Base-by-base conservation (phyloP, 352 stramenopile species). In the Pelagophyceae sp. region DNA sequence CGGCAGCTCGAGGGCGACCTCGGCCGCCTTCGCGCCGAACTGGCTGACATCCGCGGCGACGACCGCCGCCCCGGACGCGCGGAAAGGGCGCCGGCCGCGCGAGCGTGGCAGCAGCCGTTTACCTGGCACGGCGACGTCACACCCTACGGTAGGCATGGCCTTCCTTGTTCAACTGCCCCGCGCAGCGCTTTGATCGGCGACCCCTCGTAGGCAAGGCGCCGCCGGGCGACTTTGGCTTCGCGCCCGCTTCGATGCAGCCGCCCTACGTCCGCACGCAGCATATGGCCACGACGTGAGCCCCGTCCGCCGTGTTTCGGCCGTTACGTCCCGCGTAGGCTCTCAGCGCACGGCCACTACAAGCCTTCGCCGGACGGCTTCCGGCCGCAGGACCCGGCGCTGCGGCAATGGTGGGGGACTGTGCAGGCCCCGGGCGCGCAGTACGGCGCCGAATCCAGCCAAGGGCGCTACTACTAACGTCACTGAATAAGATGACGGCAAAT, bases 1-100 rank as follows among this genome's bases (percentile, higher is more conserved):
- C 29, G 29, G 27, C 37, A 71, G 61, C 27, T 71, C 61, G 61
- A 71, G 61, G 31, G 3, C 15, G 61, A 71, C 61, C 61, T 71
- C 15, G 61, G 25, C 15, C 61, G 61, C 15, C 17, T 71, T 6
- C 27, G 61, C 3, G 1, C 17, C 29, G 61, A 40, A 3, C 29
- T 71, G 3, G 61, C 37, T 6, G n/a, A 71, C 3, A 40, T 71
- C 61, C 54, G 54, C 54, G 54, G 54, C 54, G 54, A 63, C 11
- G 11, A 11, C 11, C 45, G 45, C 11, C 23, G 11, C 45, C 45
- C 11, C 45, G 45, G 45, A 11, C 45, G 11, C n/a, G n/a, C n/a
- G n/a, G 11, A 54, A 54, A 23, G 11, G 11, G 45, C 11, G 45
- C 45, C 45, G 23, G 11, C 23, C 45, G 45, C 45, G 11, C 45